phyloP scores from a whole-genome alignment of 176 grass and related monocot species.

The Phoenix roebelenii region DNA sequence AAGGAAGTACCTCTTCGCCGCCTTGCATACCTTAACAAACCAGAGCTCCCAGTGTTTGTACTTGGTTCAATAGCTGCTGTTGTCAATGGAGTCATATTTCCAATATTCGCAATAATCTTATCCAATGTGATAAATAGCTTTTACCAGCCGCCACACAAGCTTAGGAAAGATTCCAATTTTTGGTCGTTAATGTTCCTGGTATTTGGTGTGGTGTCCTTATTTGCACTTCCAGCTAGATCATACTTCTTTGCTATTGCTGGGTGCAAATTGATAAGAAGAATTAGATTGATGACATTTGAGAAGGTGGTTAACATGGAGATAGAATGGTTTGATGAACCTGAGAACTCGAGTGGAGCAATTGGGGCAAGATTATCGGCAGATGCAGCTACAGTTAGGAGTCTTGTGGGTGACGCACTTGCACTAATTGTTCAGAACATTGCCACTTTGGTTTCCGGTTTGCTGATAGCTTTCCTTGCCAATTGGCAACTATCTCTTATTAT shows the following conservation, averaged over 20 bases:
- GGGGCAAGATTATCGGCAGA: conserved; percentile 75
- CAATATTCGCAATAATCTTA: conserved; percentile 61
- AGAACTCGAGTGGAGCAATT: conserved; percentile 81
- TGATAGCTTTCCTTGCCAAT: conserved; percentile 74
- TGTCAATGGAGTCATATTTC: conserved; percentile 68
- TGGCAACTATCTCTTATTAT: conserved; percentile 81
- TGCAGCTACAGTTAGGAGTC: conserved; percentile 70
- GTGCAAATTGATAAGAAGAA: conserved; percentile 70
- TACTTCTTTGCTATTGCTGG: conserved; percentile 84
- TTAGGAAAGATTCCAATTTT: conserved; percentile 68
- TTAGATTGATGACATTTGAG: conserved; percentile 89
- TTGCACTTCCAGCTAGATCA: conserved; percentile 56
- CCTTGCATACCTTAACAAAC: conserved; percentile 79
- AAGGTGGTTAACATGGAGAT: conserved; percentile 88
- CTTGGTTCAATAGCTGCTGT: conserved; percentile 63
- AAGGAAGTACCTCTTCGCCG: conserved; percentile 61
- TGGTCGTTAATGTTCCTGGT: conserved; percentile 89
- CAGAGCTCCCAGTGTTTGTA: conserved; percentile 63
- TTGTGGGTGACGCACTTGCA: conserved; percentile 73
- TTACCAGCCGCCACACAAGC: conserved; percentile 55
- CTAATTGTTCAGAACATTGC: conserved; percentile 78
- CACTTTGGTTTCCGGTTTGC: conserved; percentile 64
- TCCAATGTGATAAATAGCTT: conserved; percentile 82
- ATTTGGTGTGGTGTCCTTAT: conserved; percentile 64
- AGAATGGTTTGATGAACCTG: conserved; percentile 76